A percentile compares a stretch with the other conserved stretches of the same genome.
These are phyloP conservation scores for Boletus rubropictus DNA, from an alignment of 768 basidiomycete genomes.

Conservation along the genomic window DNA sequence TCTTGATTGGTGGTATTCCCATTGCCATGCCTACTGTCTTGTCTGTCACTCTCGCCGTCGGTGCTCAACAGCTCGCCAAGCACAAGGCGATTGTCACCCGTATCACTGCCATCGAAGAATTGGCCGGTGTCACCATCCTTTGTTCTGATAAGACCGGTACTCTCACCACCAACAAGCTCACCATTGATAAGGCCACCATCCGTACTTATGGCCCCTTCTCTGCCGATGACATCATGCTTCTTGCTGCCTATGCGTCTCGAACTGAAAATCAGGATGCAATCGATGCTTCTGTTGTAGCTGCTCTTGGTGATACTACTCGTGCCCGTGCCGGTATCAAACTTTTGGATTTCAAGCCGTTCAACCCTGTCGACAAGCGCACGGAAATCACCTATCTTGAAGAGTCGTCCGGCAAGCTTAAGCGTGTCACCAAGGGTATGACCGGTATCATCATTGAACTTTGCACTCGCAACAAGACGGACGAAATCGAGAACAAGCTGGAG, in stretches of 20 bases:
- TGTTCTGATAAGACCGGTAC: conserved; percentile 99
- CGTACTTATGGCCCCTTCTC: conserved; percentile 86
- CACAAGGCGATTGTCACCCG: conserved; percentile 99
- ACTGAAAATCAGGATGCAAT: conserved; percentile 99
- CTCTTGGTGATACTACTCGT: conserved; percentile 62
- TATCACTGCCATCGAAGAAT: conserved; percentile 98
- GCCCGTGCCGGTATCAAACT: conserved; percentile 94
- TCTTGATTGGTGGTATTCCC: conserved; percentile 99
- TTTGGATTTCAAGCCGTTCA: conserved; percentile 98
- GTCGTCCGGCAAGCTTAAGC: conserved; percentile 92
- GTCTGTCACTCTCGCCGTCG: conserved; percentile 97
- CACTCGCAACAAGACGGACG: conserved; percentile 94
- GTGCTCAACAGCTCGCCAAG: conserved; percentile 97
- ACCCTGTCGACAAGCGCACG: conserved; percentile 98
- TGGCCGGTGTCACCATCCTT: conserved; percentile 96
- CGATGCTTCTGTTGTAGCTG: conserved; percentile 78
- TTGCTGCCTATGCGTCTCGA: conserved; percentile 93
- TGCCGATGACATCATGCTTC: conserved; percentile 85
- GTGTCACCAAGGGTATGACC: conserved; percentile 99
- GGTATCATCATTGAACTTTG: conserved; percentile 97
- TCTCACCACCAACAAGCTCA: conserved; percentile 98
- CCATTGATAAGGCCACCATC: conserved; percentile 90
- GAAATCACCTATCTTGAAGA: conserved; percentile 97
- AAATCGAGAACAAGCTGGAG: conserved; percentile 86
- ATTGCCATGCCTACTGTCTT: conserved; percentile 99